Evolutionary conservation across 345 rosid genomes (phyloP).

Genomic region (Gossypium thurberi): DNA sequence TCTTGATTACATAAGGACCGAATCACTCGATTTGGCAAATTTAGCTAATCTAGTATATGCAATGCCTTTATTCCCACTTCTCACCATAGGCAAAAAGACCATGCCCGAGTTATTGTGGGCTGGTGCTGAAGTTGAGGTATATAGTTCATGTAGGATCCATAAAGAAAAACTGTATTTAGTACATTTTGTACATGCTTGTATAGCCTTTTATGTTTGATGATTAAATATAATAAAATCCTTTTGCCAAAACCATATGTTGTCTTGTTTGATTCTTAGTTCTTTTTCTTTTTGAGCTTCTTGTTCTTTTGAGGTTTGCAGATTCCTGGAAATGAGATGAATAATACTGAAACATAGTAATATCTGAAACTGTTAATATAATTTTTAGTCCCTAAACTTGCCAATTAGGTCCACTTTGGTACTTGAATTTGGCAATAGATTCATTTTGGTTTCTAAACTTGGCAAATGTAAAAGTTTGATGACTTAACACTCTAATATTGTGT

Average conservation of each 20-base stretch:
- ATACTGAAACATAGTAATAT: too few species aligned
- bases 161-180: conserved; percentile 15
- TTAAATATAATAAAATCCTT: too few species aligned
- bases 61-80: conserved; percentile 17
- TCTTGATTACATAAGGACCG: conserved; percentile 16
- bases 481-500: too few species aligned
- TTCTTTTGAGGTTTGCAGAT: too few species aligned
- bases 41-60: conserved; percentile 9
- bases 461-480: too few species aligned
- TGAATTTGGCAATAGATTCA: too few species aligned
- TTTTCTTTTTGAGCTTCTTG: not conserved
- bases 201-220: conserved; percentile 15
- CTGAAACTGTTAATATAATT: too few species aligned
- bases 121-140: conserved; percentile 23
- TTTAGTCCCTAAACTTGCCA: too few species aligned
- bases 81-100: conserved; percentile 14
- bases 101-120: conserved; percentile 20
- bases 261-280: not conserved
- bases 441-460: too few species aligned
- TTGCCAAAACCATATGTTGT: not conserved
- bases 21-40: conserved; percentile 7
- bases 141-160: too few species aligned
- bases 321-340: too few species aligned
- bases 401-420: too few species aligned
- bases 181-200: conserved; percentile 35